Evolutionary conservation across 2,329 filamentous ascomycete genomes (phyloP).

Genomic region (Fusarium sp.): DNA sequence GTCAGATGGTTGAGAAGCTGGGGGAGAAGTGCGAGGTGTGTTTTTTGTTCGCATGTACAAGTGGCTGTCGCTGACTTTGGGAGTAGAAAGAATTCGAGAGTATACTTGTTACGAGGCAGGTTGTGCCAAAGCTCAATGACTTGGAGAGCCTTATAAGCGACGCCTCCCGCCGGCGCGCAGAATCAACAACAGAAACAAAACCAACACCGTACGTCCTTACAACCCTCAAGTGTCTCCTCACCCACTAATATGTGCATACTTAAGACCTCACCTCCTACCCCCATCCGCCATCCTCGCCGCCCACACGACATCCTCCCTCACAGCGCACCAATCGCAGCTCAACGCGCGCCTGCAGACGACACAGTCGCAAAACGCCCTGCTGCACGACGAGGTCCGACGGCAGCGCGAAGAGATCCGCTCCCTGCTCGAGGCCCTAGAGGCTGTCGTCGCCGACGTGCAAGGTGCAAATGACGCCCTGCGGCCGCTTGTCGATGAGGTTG

Average conservation of each 20-base stretch:
- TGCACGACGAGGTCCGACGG: conserved; percentile 63
- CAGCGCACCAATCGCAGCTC: conserved; percentile 66
- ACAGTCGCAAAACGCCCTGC: conserved; percentile 67
- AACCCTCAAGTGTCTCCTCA: background rate
- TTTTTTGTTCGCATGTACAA: background rate
- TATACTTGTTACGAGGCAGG: conserved; percentile 63
- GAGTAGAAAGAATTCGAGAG: conserved; percentile 67
- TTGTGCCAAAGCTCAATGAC: conserved; percentile 69
- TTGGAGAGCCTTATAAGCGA: conserved; percentile 67
- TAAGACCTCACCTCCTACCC: conserved; percentile 68
- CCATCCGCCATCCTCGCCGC: conserved; percentile 64
- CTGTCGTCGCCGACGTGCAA: conserved; percentile 65
- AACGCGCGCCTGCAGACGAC: conserved; percentile 68
- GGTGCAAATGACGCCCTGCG: conserved; percentile 63
- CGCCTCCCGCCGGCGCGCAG: conserved; percentile 53
- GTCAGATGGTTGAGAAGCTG: conserved; percentile 69
- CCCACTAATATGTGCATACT: background rate
- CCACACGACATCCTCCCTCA: conserved; percentile 66
- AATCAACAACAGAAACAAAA: conserved; percentile 38
- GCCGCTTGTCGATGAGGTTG: conserved; percentile 61
- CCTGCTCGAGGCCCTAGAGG: conserved; percentile 64
- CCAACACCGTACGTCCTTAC: conserved; percentile 60
- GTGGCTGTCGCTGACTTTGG: conserved; percentile 6
- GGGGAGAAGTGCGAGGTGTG: conserved; percentile 64
- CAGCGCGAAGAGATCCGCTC: conserved; percentile 68